These are phyloP conservation scores for Colletotrichum destructivum DNA, from an alignment of 2,329 filamentous ascomycete species.

Conservation along the genomic window DNA sequence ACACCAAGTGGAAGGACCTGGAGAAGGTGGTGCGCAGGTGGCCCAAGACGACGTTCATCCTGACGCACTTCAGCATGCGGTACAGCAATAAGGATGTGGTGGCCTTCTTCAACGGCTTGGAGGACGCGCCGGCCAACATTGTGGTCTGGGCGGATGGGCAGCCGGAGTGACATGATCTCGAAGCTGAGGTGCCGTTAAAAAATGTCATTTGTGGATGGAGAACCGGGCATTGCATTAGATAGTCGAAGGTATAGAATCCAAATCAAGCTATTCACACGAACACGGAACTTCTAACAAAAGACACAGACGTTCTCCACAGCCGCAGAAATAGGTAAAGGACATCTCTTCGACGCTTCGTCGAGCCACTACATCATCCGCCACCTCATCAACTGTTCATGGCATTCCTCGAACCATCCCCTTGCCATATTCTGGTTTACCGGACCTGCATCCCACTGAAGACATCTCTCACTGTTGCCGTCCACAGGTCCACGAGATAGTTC, in stretches of 20 bases:
- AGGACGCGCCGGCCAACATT: constrained; percentile 58
- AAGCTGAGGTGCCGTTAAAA: neutral
- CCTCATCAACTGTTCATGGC: neutral
- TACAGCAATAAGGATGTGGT: constrained; percentile 57
- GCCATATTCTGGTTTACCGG: neutral
- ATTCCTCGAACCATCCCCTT: too few relatives aligned
- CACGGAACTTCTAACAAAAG: neutral
- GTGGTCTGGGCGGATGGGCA: constrained; percentile 63
- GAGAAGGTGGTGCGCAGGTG: constrained; percentile 60
- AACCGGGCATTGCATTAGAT: neutral
- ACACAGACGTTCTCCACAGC: neutral
- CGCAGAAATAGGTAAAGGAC: too few relatives aligned
- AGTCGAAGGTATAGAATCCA: neutral
- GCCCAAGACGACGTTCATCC: constrained; percentile 60
- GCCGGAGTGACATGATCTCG: neutral
- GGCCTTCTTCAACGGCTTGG: constrained; percentile 58
- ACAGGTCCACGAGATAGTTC: constrained; percentile 27
- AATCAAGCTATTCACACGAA: neutral
- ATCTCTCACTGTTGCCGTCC: constrained; percentile 19
- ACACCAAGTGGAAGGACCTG: constrained; percentile 63
- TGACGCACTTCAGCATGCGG: constrained; percentile 64
- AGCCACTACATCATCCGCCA: too few relatives aligned
- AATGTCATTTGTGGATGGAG: accelerated
- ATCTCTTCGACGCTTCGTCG: neutral
- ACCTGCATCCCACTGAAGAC: constrained; percentile 16